Conservation (phyloP, 176 grass and related monocot genomes). For the Aegilops sharonensis region DNA sequence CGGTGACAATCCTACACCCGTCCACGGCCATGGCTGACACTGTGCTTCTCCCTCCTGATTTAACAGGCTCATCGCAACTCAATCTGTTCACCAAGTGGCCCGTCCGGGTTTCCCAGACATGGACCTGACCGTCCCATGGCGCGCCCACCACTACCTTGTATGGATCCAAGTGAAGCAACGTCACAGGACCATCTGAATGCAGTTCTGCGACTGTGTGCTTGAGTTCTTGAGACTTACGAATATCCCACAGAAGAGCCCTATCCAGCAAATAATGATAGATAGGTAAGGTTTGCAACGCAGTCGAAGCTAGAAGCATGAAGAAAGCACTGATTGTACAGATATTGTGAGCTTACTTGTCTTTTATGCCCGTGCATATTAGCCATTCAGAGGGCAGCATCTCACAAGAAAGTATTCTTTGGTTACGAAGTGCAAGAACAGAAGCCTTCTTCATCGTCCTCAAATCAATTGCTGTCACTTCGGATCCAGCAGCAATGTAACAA, state of each 20-base stretch:
- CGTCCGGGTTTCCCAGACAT: slow-evolving; percentile 60
- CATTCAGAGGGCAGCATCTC: slow-evolving; percentile 78
- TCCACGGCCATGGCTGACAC: slow-evolving; percentile 69
- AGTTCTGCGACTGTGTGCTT: slow-evolving; percentile 48
- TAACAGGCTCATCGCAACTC: slow-evolving; percentile 31
- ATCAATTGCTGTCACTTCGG: slow-evolving; percentile 61
- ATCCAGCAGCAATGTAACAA: slow-evolving; percentile 71
- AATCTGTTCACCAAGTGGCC: slow-evolving; percentile 57
- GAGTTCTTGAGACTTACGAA: slow-evolving; percentile 60
- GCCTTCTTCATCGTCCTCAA: slow-evolving; percentile 82
- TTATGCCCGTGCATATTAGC: slow-evolving; percentile 70
- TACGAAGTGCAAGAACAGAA: slow-evolving; percentile 49
- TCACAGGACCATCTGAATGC: slow-evolving; percentile 63
- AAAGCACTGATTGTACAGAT: background rate
- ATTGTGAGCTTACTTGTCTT: slow-evolving; percentile 65
- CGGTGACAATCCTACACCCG: slow-evolving; percentile 55
- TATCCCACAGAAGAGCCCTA: slow-evolving; percentile 92
- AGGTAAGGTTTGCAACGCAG: background rate
- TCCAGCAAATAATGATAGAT: slow-evolving; percentile 6
- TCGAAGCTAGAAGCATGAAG: background rate
- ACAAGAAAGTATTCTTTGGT: slow-evolving; percentile 66
- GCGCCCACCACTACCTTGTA: slow-evolving; percentile 79
- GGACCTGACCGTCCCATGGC: slow-evolving; percentile 38
- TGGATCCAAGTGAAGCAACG: slow-evolving; percentile 73
- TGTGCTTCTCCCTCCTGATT: slow-evolving; percentile 1